These are phyloP conservation scores for Colletotrichum eremochloae DNA, from an alignment of 2,329 filamentous ascomycete species.

Conservation along the genomic window DNA sequence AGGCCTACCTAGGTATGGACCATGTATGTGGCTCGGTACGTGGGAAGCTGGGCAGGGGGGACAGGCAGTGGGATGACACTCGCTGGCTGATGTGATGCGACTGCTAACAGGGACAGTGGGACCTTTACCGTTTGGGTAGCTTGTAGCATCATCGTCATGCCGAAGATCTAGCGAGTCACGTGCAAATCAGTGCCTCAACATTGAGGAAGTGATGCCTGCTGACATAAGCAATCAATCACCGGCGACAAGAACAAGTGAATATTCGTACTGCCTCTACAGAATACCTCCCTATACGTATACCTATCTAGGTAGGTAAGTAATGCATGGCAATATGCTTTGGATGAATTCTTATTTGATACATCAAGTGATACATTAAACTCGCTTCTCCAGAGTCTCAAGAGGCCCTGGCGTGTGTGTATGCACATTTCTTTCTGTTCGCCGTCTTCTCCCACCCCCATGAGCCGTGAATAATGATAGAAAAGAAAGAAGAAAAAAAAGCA, in stretches of 20 bases:
- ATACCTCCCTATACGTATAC: background rate
- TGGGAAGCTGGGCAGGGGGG: conserved; percentile 23
- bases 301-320: background rate
- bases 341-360: conserved; percentile 28
- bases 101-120: conserved; percentile 37
- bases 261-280: background rate
- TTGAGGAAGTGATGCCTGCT: background rate
- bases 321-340: background rate
- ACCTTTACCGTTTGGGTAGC: conserved; percentile 47
- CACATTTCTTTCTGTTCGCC: conserved; percentile 27
- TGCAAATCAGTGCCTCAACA: conserved; percentile 43
- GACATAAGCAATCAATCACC: conserved; percentile 1
- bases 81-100: conserved; percentile 27
- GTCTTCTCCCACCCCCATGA: conserved; percentile 1
- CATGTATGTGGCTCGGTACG: conserved; percentile 27
- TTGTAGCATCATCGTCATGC: conserved; percentile 47
- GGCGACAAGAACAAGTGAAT: too few species aligned
- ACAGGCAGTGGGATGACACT: conserved; percentile 20
- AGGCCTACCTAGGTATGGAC: conserved; percentile 4
- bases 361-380: conserved; percentile 32
- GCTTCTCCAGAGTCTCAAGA: conserved; percentile 6
- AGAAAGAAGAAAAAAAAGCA: background rate
- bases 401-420: conserved; percentile 23
- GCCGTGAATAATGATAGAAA: background rate
- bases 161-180: conserved; percentile 42